Percentiles rank a stretch among this genome's conserved stretches.
Conservation (phyloP, 1,284 basidiomycete species). For the Pyrrhoderma lamaoense region DNA sequence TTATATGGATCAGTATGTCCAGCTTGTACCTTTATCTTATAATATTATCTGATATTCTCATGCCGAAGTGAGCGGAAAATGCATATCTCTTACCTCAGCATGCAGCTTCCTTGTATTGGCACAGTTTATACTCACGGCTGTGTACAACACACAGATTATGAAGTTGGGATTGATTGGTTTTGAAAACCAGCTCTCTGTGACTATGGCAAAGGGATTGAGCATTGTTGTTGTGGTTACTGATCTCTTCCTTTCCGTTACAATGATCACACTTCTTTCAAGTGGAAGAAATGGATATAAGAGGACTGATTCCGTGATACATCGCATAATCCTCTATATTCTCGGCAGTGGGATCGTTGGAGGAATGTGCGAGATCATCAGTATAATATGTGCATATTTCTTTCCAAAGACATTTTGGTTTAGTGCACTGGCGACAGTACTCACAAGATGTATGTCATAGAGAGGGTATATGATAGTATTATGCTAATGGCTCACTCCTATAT, state of each 20-base stretch:
- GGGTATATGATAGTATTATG: too few relatives aligned
- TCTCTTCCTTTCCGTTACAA: constrained; percentile 6
- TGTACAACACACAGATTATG: not conserved
- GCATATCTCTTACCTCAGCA: not conserved
- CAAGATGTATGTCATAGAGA: too few relatives aligned
- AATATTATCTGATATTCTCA: not conserved
- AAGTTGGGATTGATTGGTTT: not conserved
- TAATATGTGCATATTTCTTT: too few relatives aligned
- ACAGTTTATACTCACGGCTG: not conserved
- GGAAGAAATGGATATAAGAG: constrained; percentile 1
- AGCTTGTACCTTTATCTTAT: not conserved
- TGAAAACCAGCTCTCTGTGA: not conserved
- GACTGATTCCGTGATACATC: constrained; percentile 11
- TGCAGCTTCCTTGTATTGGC: not conserved
- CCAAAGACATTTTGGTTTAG: too few relatives aligned
- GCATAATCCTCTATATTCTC: constrained; percentile 13
- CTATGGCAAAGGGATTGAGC: not conserved
- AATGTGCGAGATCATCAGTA: too few relatives aligned
- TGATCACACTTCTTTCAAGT: constrained; percentile 7
- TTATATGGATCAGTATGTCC: too few relatives aligned
- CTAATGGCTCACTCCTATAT: too few relatives aligned
- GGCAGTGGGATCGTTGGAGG: not conserved
- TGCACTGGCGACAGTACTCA: too few relatives aligned
- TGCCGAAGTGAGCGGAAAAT: constrained; percentile 3
- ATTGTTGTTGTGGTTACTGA: constrained; percentile 9